Evolutionary conservation across 2,329 filamentous ascomycete species (phyloP), one percentile per base, ranked within the genome.

Genomic region (Fusarium nelsonii): DNA sequence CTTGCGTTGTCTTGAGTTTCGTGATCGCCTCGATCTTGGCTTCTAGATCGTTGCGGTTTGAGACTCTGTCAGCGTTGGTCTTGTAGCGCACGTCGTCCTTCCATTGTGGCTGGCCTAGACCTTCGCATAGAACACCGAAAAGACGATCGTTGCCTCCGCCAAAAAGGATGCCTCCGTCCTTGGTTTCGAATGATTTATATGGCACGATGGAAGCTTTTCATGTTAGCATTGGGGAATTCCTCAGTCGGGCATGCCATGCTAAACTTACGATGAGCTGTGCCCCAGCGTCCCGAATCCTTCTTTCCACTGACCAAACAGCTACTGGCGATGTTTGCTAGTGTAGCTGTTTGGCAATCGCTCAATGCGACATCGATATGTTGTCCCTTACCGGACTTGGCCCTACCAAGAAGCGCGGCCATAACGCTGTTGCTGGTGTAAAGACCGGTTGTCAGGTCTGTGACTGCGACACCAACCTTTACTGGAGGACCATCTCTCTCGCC

Each of bases 381-480:
- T 0, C 96, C 96, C 73, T 86, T 89, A 6, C 93, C 92, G 0
- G 91, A 94, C 73, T 85, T 90, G 5, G 82, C 88, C 11, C 95
- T 87, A 1, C 88, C 87, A n/a, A 98, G 83, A 18, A 99, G 84
- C 2, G 95, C 94, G 0, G 96, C 96, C 91, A 98, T 95, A 76
- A 99, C 93, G 60, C 93, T 91, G 79, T 98, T 98, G 73, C 92
- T 94, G 2, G 95, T 96, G 80, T 99, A 99, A 6, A 99, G 82
- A 0, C 96, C 96, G 0, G 96, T 98, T 0, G 96, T 98, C 51
- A 99, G 82, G 79, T 99, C 96, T 0, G 96, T 98, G 5, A 99
- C 96, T 3, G 96, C 96, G 4, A 99, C 96, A 18, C 96, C 96
- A 4, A 99, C 96, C 81, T 99, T 99, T 39, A 97, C 96, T 0